Base-by-base conservation (phyloP, 371 early-diverging fungal species). In the Apophysomyces sp. region DNA sequence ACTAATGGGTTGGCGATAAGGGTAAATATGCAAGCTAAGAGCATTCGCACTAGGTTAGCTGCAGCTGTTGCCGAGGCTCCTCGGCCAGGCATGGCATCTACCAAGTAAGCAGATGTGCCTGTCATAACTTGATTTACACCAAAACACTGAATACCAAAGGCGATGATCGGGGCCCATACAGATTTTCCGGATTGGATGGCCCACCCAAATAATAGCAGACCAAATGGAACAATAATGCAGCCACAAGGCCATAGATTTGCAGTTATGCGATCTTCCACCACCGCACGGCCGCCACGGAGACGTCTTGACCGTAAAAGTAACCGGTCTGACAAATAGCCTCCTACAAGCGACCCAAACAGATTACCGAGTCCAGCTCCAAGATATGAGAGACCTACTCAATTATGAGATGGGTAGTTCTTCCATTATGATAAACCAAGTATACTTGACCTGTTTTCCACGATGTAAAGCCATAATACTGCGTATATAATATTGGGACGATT, bases 311-410 rank as follows among this genome's bases (percentile, higher is more conserved):
- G 68, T 18, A 72, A 12, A 2, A 72, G 37, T 6, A 72, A 53
- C 1, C 61, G 63, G 57, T 72, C 72, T 8, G 68, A 68, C 1
- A 72, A 15, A 8, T 41, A 37, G 8, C 63, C 65, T 53, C 58
- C 66, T 12, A 72, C 27, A 6, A 76, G 34, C 0, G 83, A 65
- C 8, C 83, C 83, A 13, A 74, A 24, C 4, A 80, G 57, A 55
- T 75, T 75, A n/a, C 83, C 83, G 13, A 69, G 61, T 24, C 83
- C 83, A 1, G 77, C 78, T 16, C 75, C 78, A 6, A 80, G 65
- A 36, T 73, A 82, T 18, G 74, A 75, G 21, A 74, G 58, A 53
- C 73, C 73, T 58, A n/a, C n/a, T n/a, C n/a, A n/a, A n/a, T n/a
- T n/a, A n/a, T 37, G 11, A 37, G 37, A 37, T 37, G 2, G n/a